Evolutionary conservation across 2,329 filamentous ascomycete species (phyloP), one percentile per base, ranked within the genome.

Genomic region (Triangularia verruculosa): DNA sequence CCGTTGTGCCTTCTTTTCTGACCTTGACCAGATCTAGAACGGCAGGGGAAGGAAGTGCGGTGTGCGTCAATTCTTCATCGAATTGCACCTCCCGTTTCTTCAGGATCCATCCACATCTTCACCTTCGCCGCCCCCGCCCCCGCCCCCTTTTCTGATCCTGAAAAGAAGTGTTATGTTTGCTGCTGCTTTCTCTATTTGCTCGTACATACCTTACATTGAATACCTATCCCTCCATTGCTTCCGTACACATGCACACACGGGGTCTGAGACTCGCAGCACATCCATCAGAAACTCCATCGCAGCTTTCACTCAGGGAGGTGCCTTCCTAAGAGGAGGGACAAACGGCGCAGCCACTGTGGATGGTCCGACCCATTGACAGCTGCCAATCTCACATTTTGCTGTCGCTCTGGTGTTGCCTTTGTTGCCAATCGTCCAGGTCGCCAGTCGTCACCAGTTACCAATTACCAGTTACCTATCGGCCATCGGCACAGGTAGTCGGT

Each of bases 301-400:
- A 47, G 39, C 39, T 47, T 47, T 43, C 15, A 11, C 13, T 5
- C 34, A 60, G 56, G 60, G 32, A 59, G 58, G 32, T 47, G 28
- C 22, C 34, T 56, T 47, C 39, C 55, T 28, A 27, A 20, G 32
- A 28, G 22, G 27, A 32, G 22, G 30, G 27, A 28, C n/a, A n/a
- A n/a, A n/a, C n/a, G 39, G 51, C 58, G 24, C 56, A 15, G 27
- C 24, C 12, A 47, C 39, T 47, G 15, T 47, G 39, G 39, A 47
- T 47, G 39, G 39, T 47, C 39, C 39, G 39, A 47, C 39, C 51
- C 15, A 24, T 43, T 64, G 58, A 30, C 62, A 61, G 62, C 62
- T 64, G 62, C 43, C 58, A 64, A 30, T 43, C 62, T 28, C 54
- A 27, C 57, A 56, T 53, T 30, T 6, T 32, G 3, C 32, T 15